Conservation (phyloP, 345 rosid genomes). For the Sisymbrium altissimum region DNA sequence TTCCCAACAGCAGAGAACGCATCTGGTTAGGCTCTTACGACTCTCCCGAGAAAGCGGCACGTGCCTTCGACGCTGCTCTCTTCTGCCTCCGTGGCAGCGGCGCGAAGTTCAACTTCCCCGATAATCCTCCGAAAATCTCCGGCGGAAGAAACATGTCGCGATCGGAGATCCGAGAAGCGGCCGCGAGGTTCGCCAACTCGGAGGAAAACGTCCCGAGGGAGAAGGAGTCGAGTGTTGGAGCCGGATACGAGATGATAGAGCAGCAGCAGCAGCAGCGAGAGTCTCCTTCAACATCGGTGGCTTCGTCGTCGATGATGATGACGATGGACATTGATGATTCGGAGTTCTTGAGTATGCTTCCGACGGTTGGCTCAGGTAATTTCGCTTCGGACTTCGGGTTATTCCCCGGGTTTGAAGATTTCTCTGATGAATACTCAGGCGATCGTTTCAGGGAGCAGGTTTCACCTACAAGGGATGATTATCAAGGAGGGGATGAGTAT, state of each 20-base stretch:
- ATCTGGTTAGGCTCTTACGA: slow-evolving; percentile 88
- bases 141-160: slow-evolving; percentile 46
- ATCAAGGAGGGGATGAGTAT: slow-evolving; percentile 40
- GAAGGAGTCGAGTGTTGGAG: background rate
- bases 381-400: slow-evolving; percentile 48
- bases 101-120: slow-evolving; percentile 73
- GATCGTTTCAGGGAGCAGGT: slow-evolving; percentile 26
- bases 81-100: slow-evolving; percentile 66
- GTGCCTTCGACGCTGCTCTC: slow-evolving; percentile 81
- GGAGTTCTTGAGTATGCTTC: slow-evolving; percentile 35
- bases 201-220: background rate
- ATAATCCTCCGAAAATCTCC: slow-evolving; percentile 54
- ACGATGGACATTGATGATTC: slow-evolving; percentile 31
- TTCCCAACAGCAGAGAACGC: slow-evolving; percentile 82
- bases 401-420: slow-evolving; percentile 58
- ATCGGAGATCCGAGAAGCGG: slow-evolving; percentile 57
- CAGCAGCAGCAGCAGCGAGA: slow-evolving; percentile 23
- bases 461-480: slow-evolving; percentile 1
- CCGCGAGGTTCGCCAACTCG: slow-evolving; percentile 52
- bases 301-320: slow-evolving; percentile 10
- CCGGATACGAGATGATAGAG: slow-evolving; percentile 15
- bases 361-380: slow-evolving; percentile 23
- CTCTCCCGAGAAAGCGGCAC: slow-evolving; percentile 73
- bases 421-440: slow-evolving; percentile 31
- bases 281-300: slow-evolving; percentile 38